A percentile compares a stretch with the other conserved stretches of the same genome.
Evolutionary conservation across 805 yeast species (phyloP).

Genomic region (Saccharomyces mikatae): DNA sequence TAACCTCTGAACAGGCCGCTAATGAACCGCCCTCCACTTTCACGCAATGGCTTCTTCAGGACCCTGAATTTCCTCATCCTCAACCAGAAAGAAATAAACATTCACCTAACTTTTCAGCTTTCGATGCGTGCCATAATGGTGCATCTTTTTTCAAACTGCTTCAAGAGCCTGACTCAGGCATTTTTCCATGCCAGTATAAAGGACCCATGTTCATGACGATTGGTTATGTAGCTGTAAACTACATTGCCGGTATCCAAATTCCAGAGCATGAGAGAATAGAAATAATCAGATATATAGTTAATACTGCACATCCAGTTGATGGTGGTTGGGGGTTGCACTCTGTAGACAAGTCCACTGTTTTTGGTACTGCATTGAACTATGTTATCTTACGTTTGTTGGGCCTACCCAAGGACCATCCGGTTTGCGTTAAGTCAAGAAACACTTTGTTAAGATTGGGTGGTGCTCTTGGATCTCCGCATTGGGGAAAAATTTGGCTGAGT

Average conservation of each 20-base stretch:
- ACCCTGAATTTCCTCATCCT: conserved; percentile 34
- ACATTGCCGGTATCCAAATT: conserved; percentile 60
- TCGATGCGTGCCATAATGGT: conserved; percentile 63
- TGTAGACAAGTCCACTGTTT: conserved; percentile 87
- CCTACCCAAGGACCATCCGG: conserved; percentile 62
- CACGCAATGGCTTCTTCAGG: conserved; percentile 48
- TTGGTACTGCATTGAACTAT: conserved; percentile 87
- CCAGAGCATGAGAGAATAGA: conserved; percentile 61
- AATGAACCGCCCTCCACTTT: conserved; percentile 45
- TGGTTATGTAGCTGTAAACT: conserved; percentile 72
- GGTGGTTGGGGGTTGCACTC: conserved; percentile 99
- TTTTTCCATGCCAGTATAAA: conserved; percentile 84
- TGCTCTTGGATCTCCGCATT: conserved; percentile 84
- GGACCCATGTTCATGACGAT: conserved; percentile 98
- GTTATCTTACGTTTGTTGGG: conserved; percentile 77
- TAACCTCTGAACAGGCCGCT: conserved; percentile 33
- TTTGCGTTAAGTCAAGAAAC: conserved; percentile 63
- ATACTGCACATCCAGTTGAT: conserved; percentile 91
- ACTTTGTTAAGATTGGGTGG: conserved; percentile 75
- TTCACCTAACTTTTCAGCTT: conserved; percentile 32
- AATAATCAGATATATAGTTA: conserved; percentile 77
- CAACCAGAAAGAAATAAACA: conserved; percentile 26
- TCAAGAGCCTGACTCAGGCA: conserved; percentile 76
- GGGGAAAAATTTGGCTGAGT: conserved; percentile 95
- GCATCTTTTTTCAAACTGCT: conserved; percentile 58